phyloP scores from a whole-genome alignment of 305 asterid species.

The Solanum aculeatissimum region DNA sequence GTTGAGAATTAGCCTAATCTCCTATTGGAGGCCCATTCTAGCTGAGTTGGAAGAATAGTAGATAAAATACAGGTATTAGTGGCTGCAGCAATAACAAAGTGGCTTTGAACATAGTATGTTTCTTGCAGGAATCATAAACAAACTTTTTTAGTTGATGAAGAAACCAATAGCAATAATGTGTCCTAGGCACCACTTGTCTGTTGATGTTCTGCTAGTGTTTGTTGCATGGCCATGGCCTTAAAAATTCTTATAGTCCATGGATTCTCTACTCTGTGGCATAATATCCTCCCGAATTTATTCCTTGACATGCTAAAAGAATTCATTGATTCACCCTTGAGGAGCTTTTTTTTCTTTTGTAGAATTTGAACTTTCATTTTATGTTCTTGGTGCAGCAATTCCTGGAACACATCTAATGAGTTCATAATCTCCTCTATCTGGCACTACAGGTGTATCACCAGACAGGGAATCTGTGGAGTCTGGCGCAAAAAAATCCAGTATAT shows the following conservation, averaged over 20 bases:
- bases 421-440: neutral
- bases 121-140: neutral
- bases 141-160: neutral
- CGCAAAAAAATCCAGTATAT: slow-evolving; percentile 53
- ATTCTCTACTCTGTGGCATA: neutral
- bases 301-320: neutral
- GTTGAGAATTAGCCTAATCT: neutral
- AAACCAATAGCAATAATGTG: neutral
- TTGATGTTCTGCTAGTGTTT: neutral
- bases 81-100: neutral
- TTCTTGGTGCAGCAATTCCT: neutral
- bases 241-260: neutral
- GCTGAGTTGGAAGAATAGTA: neutral
- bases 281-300: neutral
- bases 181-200: neutral
- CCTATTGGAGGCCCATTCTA: neutral
- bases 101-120: neutral
- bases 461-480: slow-evolving; percentile 69
- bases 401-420: neutral
- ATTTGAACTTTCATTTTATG: neutral
- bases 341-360: neutral
- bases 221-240: neutral
- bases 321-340: neutral
- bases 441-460: slow-evolving; percentile 62
- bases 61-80: neutral